A percentile compares a stretch with the other conserved stretches of the same genome.
phyloP scores from a whole-genome alignment of 2,329 filamentous ascomycete genomes.

The Thielaviopsis cerberus region DNA sequence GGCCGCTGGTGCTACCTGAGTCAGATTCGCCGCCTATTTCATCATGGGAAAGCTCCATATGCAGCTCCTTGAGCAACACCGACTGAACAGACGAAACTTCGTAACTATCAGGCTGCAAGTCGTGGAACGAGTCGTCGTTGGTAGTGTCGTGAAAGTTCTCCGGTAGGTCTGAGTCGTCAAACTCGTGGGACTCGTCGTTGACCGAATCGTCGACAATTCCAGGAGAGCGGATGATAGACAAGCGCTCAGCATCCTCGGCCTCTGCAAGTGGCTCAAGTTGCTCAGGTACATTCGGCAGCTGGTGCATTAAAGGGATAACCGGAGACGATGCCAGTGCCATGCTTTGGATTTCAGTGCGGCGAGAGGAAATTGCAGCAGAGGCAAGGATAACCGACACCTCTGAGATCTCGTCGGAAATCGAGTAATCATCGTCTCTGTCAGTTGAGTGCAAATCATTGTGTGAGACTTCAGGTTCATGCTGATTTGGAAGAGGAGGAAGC shows the following conservation, averaged over 20 bases:
- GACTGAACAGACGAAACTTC: not conserved
- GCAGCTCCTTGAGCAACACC: not conserved
- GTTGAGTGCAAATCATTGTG: not conserved
- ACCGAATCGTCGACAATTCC: not conserved
- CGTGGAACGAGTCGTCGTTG: not conserved
- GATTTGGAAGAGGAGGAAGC: not conserved
- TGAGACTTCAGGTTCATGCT: not conserved
- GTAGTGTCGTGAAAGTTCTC: not conserved
- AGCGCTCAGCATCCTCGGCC: not conserved
- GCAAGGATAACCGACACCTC: not conserved
- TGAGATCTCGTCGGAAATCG: not conserved
- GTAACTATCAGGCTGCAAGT: not conserved
- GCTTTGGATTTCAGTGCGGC: not conserved
- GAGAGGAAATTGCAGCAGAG: not conserved
- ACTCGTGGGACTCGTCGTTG: not conserved
- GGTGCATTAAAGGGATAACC: not conserved
- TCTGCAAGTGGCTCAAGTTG: not conserved
- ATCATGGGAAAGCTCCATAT: not conserved
- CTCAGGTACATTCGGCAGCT: not conserved
- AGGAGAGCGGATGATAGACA: not conserved
- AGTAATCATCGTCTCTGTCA: not conserved
- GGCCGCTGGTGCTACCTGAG: not conserved
- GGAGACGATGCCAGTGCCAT: not conserved
- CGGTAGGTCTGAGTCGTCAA: not conserved
- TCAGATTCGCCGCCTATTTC: not conserved